Evolutionary conservation across 805 yeast genomes (phyloP), one percentile per base, ranked within the genome.

Genomic region (Candida qinlingensis): DNA sequence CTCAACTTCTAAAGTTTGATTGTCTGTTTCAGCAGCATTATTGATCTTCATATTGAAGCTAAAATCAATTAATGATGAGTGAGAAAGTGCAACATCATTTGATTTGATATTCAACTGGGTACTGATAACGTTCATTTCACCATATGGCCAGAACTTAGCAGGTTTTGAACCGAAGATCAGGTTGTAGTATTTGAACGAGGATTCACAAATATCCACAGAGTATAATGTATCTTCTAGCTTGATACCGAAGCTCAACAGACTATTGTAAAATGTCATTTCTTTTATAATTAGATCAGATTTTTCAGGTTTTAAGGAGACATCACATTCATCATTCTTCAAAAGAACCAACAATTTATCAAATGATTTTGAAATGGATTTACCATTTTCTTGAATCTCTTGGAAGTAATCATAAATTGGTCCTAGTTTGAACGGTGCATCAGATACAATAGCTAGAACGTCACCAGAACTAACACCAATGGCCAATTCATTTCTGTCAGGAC

Each of bases 1-100:
- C 45, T 75, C 80, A 1, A 85, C 60, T 51, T 81, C 83, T 4
- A 84, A 64, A 1, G 79, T 70, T 49, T 75, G 79, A 2, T 58
- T 50, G 1, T 54, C 57, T 0, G 53, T 54, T 4, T 61, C 66
- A 7, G 59, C 70, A 2, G 70, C 63, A 37, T 78, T 74, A n/a
- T 65, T 52, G 11, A 80, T 55, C 57, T 70, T 70, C 44, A 77
- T 44, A n/a, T 66, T 54, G 52, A 80, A 51, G 50, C 73, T 71
- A 10, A 80, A 59, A 55, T 85, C 80, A 13, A 76, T 42, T 3
- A 78, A 42, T 5, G 69, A 69, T 2, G 78, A 59, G 56, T 76
- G 53, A 44, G 67, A 42, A 58, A 73, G 55, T 52, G 73, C 67
- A 30, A 71, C 58, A 7, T 48, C 37, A 1, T 54, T 54, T 31